phyloP scores from a whole-genome alignment of 805 yeast genomes.

The Saturnispora halmiae region DNA sequence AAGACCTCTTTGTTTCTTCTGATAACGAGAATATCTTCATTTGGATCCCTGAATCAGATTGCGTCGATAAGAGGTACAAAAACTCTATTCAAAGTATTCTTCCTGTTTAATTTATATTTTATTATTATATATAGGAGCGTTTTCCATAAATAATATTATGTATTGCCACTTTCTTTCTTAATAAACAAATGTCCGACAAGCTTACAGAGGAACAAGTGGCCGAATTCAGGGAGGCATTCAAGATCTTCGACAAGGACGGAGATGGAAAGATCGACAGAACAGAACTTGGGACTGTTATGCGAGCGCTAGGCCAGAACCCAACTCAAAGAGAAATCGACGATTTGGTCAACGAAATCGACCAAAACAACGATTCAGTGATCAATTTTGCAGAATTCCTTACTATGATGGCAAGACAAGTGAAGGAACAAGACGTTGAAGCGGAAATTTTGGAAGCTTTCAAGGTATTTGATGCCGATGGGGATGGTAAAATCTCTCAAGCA shows the following conservation, averaged over 20 bases:
- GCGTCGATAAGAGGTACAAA: conserved; percentile 3
- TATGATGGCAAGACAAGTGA: conserved; percentile 86
- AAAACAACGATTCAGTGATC: conserved; percentile 85
- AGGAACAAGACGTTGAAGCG: conserved; percentile 94
- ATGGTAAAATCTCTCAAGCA: conserved; percentile 93
- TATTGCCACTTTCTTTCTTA: not conserved
- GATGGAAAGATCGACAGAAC: conserved; percentile 95
- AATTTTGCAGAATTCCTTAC: conserved; percentile 79
- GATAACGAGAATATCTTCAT: not conserved
- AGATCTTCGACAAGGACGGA: conserved; percentile 91
- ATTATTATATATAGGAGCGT: no score
- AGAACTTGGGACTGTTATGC: conserved; percentile 96
- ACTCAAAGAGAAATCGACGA: conserved; percentile 93
- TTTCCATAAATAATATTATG: no score
- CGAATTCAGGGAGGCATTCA: conserved; percentile 96
- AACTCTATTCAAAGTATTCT: not conserved
- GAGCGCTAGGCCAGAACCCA: conserved; percentile 97
- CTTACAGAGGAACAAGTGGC: conserved; percentile 93
- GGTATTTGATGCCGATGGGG: conserved; percentile 94
- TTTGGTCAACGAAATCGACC: conserved; percentile 94
- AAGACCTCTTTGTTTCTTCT: conserved; percentile 4
- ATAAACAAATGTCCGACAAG: conserved; percentile 53
- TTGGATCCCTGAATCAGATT: conserved; percentile 4
- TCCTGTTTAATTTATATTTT: not conserved
- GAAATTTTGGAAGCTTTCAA: conserved; percentile 96